A percentile compares a stretch with the other conserved stretches of the same genome.
These are phyloP conservation scores for Azolla pinnata DNA, from an alignment of 75 land plant genomes.

Conservation along the genomic window DNA sequence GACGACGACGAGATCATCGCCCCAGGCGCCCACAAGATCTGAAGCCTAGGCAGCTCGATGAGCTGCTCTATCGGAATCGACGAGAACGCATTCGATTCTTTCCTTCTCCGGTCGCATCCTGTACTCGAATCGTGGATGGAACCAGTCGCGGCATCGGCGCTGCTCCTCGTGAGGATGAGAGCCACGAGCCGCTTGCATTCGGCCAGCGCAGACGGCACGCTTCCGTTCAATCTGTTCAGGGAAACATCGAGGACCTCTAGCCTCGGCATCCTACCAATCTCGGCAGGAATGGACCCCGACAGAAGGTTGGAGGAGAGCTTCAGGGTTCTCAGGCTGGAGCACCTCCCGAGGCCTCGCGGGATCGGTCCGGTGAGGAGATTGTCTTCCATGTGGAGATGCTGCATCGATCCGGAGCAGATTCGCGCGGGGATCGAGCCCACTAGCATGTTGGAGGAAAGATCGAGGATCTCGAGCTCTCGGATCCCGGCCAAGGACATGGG, in stretches of 20 bases:
- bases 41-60: constrained; percentile 28
- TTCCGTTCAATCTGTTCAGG: constrained; percentile 52
- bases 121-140: background rate
- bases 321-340: constrained; percentile 32
- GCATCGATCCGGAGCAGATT: constrained; percentile 34
- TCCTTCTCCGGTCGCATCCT: constrained; percentile 2
- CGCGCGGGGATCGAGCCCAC: constrained; percentile 34
- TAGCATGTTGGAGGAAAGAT: constrained; percentile 42
- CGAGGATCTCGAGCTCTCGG: constrained; percentile 28
- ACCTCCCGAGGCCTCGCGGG: constrained; percentile 40
- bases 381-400: constrained; percentile 43
- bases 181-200: constrained; percentile 30
- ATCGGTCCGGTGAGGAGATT: constrained; percentile 37
- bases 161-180: constrained; percentile 20
- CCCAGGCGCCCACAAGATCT: constrained; percentile 34
- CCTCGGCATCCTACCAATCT: constrained; percentile 34
- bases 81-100: constrained; percentile 29
- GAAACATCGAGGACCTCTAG: constrained; percentile 54
- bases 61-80: constrained; percentile 30
- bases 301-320: constrained; percentile 38
- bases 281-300: constrained; percentile 45
- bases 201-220: constrained; percentile 26
- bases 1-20: constrained; percentile 28
- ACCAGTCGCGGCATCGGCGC: background rate
- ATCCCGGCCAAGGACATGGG: constrained; percentile 33